Percentiles rank a stretch among this genome's conserved stretches.
Evolutionary conservation across 352 stramenopile species (phyloP).

Genomic region (Phytophthora sojae): DNA sequence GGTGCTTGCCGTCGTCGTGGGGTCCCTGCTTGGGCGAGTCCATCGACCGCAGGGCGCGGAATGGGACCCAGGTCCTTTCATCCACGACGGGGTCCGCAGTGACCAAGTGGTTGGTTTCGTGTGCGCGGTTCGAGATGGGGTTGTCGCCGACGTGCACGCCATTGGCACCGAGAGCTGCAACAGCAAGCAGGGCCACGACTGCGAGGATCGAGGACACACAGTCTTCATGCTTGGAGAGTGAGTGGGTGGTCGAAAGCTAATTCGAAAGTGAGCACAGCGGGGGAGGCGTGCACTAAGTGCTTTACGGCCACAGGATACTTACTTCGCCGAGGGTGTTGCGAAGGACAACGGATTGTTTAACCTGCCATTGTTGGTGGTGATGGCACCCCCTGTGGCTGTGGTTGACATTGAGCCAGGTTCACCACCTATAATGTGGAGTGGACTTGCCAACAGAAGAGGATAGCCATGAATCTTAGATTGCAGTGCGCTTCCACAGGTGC

Average conservation of each 20-base stretch:
- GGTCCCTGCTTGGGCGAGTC: conserved; percentile 9
- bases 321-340: too few species aligned
- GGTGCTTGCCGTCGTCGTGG: conserved; percentile 8
- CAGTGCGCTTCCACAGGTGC: too few species aligned
- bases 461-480: too few species aligned
- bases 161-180: conserved; percentile 6
- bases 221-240: conserved; percentile 18
- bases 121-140: neutral
- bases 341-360: neutral
- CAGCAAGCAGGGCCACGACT: conserved; percentile 7
- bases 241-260: conserved; percentile 6
- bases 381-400: too few species aligned
- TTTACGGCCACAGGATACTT: too few species aligned
- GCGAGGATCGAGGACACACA: conserved; percentile 21
- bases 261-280: conserved; percentile 13
- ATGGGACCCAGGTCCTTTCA: conserved; percentile 1
- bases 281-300: neutral
- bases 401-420: too few species aligned
- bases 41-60: conserved; percentile 19
- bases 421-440: too few species aligned
- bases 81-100: conserved; percentile 5
- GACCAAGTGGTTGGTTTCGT: neutral
- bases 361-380: neutral
- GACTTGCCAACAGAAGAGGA: too few species aligned
- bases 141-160: conserved; percentile 8